A percentile compares a stretch with the other conserved stretches of the same genome.
Evolutionary conservation across 2,329 filamentous ascomycete genomes (phyloP).

Genomic region (Beauveria sp.): DNA sequence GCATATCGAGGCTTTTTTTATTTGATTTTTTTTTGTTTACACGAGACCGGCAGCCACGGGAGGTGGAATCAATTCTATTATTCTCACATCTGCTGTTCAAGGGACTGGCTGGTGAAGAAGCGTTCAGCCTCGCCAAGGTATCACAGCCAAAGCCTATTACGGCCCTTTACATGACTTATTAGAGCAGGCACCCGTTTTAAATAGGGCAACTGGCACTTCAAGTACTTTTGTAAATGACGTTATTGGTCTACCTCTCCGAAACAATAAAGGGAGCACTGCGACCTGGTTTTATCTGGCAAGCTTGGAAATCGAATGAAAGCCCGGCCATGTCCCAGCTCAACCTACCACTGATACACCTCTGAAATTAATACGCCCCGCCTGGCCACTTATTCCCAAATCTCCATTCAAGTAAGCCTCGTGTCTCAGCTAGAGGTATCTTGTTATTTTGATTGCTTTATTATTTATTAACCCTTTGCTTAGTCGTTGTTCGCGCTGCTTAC

Average conservation of each 20-base stretch:
- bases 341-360: neutral
- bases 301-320: neutral
- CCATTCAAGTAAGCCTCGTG: conserved; percentile 1
- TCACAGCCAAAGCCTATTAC: neutral
- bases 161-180: too few species aligned
- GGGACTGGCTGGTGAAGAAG: neutral
- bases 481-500: too few species aligned
- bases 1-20: neutral
- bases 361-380: conserved; percentile 4
- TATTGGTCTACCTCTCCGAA: too few species aligned
- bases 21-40: neutral
- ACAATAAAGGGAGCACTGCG: too few species aligned
- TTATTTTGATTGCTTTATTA: neutral
- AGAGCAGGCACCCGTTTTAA: neutral
- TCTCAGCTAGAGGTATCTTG: conserved; percentile 1
- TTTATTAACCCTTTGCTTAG: neutral
- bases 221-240: too few species aligned
- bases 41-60: neutral
- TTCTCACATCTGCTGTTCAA: neutral
- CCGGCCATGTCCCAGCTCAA: neutral
- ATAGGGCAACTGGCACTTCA: too few species aligned
- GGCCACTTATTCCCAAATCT: conserved; percentile 1
- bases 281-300: too few species aligned
- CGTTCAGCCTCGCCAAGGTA: neutral
- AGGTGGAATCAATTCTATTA: neutral